phyloP scores from a whole-genome alignment of 371 early-diverging fungal species.

The Funneliformis caledonium region DNA sequence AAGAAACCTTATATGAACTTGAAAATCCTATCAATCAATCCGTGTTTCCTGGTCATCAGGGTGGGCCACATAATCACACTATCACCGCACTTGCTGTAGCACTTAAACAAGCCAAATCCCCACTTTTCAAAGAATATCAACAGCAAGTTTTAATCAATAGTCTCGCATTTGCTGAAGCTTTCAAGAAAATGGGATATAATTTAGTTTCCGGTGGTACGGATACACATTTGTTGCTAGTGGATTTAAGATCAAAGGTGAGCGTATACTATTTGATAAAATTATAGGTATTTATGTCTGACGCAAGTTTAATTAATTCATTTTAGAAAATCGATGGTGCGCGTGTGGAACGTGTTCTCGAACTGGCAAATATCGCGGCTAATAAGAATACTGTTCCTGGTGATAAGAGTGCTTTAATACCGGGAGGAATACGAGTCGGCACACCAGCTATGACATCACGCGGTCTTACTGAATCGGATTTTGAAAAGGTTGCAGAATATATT shows the following conservation, averaged over 20 bases:
- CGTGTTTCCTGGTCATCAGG: constrained; percentile 99
- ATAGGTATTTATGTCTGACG: too few relatives aligned
- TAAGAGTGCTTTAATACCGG: constrained; percentile 92
- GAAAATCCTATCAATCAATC: constrained; percentile 95
- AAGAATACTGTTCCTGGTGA: constrained; percentile 99
- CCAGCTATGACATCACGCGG: constrained; percentile 99
- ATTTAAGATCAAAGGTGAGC: constrained; percentile 74
- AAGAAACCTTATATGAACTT: constrained; percentile 83
- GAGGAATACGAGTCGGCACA: constrained; percentile 93
- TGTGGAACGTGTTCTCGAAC: constrained; percentile 91
- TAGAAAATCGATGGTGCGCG: constrained; percentile 90
- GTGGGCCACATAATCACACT: constrained; percentile 99
- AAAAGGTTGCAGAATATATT: constrained; percentile 81
- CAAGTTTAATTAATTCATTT: constrained; percentile 23
- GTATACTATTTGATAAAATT: background rate
- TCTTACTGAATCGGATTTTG: constrained; percentile 87
- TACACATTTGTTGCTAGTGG: constrained; percentile 90
- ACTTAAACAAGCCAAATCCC: constrained; percentile 83
- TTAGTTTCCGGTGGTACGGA: constrained; percentile 96
- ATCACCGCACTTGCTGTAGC: constrained; percentile 98
- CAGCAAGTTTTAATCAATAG: constrained; percentile 89
- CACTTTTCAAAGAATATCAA: constrained; percentile 92
- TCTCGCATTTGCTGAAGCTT: constrained; percentile 82
- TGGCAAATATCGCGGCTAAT: constrained; percentile 96
- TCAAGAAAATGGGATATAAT: constrained; percentile 76